Evolutionary conservation across 2,329 filamentous ascomycete species (phyloP), one percentile per base, ranked within the genome.

Genomic region (Trichoderma asperellum): DNA sequence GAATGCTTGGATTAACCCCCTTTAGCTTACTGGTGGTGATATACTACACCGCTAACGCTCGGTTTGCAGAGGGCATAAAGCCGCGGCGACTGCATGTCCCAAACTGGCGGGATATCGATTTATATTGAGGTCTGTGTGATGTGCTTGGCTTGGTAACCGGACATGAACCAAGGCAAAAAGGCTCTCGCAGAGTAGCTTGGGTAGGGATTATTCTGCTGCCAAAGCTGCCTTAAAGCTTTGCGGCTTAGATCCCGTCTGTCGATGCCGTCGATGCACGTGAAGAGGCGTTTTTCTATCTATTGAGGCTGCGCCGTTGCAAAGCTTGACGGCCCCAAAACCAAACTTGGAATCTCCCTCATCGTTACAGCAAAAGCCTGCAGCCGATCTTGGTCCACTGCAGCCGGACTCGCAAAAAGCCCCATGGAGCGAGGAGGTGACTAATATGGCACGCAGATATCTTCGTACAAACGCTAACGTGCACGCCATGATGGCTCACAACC

Each of bases 341-440:
- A 27, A 43, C 7, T 37, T 24, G 16, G 37, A 66, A 35, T 49
- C 63, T 49, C 21, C 18, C 34, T 58, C 53, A 16, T 29, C 27
- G 24, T 59, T 29, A 59, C 14, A 7, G 16, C 53, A 21, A 40
- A 40, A 58, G 55, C 37, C 63, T 29, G 59, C 32, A 37, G 35
- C 52, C 35, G 37, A 43, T 65, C 53, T 57, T 24, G 62, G 40
- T 67, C 63, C 63, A 59, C 63, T 56, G 12, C 52, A 24, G 29
- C n/a, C 37, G 37, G 53, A 29, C 16, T 8, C 21, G 34, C 6
- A 29, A 24, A 43, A 43, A 5, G 58, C 32, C 32, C 37, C 49
- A 40, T 55, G 49, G 49, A 32, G 34, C 49, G 21, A 49, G 24
- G 32, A 14, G 49, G 21, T 49, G 24, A 49, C 47, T 56, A n/a